Evolutionary conservation across 2,329 filamentous ascomycete species (phyloP), one percentile per base, ranked within the genome.

Genomic region (Cladosporium sp.): DNA sequence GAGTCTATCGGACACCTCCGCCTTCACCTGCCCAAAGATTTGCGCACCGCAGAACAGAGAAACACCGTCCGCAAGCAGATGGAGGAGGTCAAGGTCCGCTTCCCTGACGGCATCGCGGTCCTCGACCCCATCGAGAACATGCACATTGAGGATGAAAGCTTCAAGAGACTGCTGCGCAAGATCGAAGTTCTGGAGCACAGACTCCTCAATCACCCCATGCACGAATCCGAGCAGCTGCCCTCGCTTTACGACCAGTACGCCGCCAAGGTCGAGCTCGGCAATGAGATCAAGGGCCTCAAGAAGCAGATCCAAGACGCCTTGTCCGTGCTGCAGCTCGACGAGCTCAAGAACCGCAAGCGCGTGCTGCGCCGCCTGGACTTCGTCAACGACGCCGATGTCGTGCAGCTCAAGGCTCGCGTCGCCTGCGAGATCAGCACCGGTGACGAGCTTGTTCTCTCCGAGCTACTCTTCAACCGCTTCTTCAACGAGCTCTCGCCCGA

Each of bases 351-450:
- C 58, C 86, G 93, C 57, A 98, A 96, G 76, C 86, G 93, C 61
- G 93, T 98, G 4, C 80, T 98, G 31, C 89, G 95, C 43, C 89
- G 93, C 50, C 81, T 98, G 9, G 89, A 88, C 4, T 98, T 98
- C 72, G 95, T 96, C 72, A 95, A 95, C 68, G 93, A 97, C 55
- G 81, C 84, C 49, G 93, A 97, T 68, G 91, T 98, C 1, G 91
- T 98, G 8, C 87, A 97, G 74, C 81, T 97, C 65, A 98, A 98
- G 74, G 93, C 92, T 9, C 88, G 95, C 52, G 95, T 97, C 3
- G 93, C 93, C 2, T 98, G 93, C 71, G 92, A 98, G 73, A 97
- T 98, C 59, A 95, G 89, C 57, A 95, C 92, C 0, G 93, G 92
- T 34, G 93, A 98, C 65, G 95, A 98, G 69, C 77, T 98, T 40